Percentiles rank a stretch among this genome's conserved stretches.
Conservation (phyloP, 768 basidiomycete genomes). For the Amanita muscaria region DNA sequence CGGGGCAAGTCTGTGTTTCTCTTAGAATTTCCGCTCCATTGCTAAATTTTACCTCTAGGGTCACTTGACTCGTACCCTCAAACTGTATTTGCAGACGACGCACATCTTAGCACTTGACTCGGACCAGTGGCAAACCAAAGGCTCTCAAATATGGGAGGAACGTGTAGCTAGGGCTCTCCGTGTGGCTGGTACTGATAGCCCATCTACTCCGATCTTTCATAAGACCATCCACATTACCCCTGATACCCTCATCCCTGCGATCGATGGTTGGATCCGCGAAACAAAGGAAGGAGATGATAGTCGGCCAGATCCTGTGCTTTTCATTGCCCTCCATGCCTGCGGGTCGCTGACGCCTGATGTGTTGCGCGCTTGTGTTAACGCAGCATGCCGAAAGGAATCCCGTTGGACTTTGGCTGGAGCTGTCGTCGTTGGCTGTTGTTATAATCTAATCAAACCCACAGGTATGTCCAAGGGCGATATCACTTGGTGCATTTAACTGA, state of each 20-base stretch:
- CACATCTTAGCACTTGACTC: conserved; percentile 63
- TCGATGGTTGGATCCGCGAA: conserved; percentile 44
- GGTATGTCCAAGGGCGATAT: conserved; percentile 28
- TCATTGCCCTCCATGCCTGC: conserved; percentile 70
- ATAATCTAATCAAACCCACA: conserved; percentile 53
- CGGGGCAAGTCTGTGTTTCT: conserved; percentile 47
- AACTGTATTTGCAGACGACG: conserved; percentile 21
- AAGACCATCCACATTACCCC: conserved; percentile 47
- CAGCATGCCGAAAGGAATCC: conserved; percentile 3
- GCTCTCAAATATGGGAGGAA: conserved; percentile 40
- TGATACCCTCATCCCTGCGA: conserved; percentile 32
- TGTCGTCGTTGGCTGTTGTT: conserved; percentile 71
- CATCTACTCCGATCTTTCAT: conserved; percentile 36
- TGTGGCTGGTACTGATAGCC: conserved; percentile 5
- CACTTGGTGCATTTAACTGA: too few species aligned
- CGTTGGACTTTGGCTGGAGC: conserved; percentile 45
- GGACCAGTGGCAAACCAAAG: conserved; percentile 47
- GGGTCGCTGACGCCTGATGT: conserved; percentile 66
- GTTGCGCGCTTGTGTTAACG: conserved; percentile 42
- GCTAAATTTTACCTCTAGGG: conserved; percentile 29
- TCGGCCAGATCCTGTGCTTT: conserved; percentile 36
- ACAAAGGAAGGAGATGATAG: conserved; percentile 8
- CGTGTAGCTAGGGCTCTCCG: conserved; percentile 16
- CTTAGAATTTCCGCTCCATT: conserved; percentile 1
- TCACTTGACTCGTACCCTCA: conserved; percentile 50